phyloP scores from a whole-genome alignment of 306 rosid genomes.

The Dalbergia cochinchinensis region DNA sequence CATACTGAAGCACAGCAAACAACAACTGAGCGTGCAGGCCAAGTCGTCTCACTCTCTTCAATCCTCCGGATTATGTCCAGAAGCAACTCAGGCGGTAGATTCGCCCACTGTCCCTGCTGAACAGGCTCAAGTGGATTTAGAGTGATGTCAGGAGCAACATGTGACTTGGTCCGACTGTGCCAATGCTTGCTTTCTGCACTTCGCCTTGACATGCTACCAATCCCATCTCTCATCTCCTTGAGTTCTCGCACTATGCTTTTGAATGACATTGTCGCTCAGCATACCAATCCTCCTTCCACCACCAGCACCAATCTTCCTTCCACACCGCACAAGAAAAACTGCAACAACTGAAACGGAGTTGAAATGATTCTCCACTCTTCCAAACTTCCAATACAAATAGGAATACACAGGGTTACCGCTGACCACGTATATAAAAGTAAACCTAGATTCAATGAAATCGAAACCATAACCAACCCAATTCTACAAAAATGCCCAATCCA shows the following conservation, averaged over 20 bases:
- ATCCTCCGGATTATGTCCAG: conserved; percentile 81
- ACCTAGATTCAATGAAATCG: conserved; percentile 35
- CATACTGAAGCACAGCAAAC: conserved; percentile 85
- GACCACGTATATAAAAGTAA: too few species aligned
- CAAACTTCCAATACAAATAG: conserved; percentile 4
- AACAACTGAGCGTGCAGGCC: conserved; percentile 80
- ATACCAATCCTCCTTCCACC: conserved; percentile 54
- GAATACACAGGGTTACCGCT: too few species aligned
- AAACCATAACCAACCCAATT: conserved; percentile 35
- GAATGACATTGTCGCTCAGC: conserved; percentile 66
- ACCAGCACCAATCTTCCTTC: conserved; percentile 49
- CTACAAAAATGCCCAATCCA: conserved; percentile 4
- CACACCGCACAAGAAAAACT: conserved; percentile 37
- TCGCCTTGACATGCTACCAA: conserved; percentile 71
- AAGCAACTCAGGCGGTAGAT: conserved; percentile 81
- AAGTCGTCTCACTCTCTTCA: conserved; percentile 78
- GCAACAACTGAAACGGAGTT: conserved; percentile 32
- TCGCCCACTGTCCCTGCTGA: conserved; percentile 73
- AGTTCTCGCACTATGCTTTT: conserved; percentile 73
- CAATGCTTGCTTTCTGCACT: conserved; percentile 65
- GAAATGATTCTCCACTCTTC: conserved; percentile 13
- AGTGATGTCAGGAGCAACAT: conserved; percentile 73
- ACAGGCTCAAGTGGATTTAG: conserved; percentile 46
- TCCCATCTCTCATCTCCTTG: conserved; percentile 77
- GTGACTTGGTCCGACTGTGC: conserved; percentile 68